Conservation (phyloP, 495 filamentous ascomycete species). For the Daldinia vernicosa region DNA sequence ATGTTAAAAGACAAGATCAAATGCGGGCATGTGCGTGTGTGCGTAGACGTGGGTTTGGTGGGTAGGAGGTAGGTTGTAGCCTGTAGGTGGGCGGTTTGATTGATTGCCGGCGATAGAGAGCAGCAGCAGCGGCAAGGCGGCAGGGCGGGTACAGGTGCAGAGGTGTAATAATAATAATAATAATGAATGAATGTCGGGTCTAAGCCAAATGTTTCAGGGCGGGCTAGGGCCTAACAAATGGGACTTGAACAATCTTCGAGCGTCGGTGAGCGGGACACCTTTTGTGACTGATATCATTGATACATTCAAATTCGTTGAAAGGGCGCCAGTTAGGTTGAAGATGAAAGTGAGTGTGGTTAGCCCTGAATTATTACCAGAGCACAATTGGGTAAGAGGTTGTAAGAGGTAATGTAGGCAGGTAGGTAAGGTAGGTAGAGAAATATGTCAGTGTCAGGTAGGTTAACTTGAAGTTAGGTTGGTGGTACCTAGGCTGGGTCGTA, state of each 20-base stretch:
- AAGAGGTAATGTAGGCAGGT: neutral
- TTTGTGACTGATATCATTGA: conserved; percentile 21
- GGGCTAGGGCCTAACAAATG: conserved; percentile 28
- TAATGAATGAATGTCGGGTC: conserved; percentile 19
- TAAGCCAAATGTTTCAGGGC: conserved; percentile 31
- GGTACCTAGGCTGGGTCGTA: neutral
- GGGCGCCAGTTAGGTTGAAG: conserved; percentile 20
- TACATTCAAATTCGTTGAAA: neutral
- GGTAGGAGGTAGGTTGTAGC: too few relatives aligned
- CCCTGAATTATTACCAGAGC: conserved; percentile 33
- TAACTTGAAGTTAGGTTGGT: neutral
- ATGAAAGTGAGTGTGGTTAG: conserved; percentile 26
- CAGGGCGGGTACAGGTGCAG: neutral
- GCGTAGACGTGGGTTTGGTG: conserved; percentile 14
- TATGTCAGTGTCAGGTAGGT: neutral
- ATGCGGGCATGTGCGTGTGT: conserved; percentile 15
- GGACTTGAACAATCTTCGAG: conserved; percentile 24
- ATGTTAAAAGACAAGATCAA: conserved; percentile 11
- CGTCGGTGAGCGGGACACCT: conserved; percentile 10
- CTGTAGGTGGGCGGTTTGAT: conserved; percentile 26
- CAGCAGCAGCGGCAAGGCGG: neutral
- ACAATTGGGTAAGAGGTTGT: conserved; percentile 9
- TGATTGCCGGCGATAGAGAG: conserved; percentile 22
- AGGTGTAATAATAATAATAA: neutral
- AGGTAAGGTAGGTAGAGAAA: neutral